Evolutionary conservation across 2,329 filamentous ascomycete species (phyloP).

Genomic region (Hypomyces rosellus): DNA sequence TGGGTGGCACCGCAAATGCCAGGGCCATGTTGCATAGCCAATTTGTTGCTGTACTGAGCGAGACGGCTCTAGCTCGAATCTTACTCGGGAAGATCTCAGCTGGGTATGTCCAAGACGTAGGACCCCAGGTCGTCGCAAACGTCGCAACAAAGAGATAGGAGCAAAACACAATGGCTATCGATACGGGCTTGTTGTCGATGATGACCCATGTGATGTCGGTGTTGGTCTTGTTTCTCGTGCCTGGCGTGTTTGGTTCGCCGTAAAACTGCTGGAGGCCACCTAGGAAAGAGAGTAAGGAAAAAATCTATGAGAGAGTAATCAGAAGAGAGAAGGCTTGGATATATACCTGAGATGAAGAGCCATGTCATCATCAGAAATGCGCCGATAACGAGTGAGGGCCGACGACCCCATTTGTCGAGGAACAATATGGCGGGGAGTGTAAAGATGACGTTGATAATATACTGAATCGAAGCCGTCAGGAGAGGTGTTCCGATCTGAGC

Average conservation of each 20-base stretch:
- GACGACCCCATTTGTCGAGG: constrained; percentile 53
- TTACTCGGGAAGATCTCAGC: constrained; percentile 40
- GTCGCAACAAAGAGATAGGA: constrained; percentile 56
- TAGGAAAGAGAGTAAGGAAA: constrained; percentile 8
- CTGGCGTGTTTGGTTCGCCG: constrained; percentile 41
- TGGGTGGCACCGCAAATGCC: constrained; percentile 33
- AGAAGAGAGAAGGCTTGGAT: not conserved
- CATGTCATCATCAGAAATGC: constrained; percentile 54
- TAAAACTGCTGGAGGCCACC: constrained; percentile 53
- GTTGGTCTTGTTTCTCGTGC: constrained; percentile 32
- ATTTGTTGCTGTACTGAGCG: constrained; percentile 32
- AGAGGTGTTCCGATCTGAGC: constrained; percentile 51
- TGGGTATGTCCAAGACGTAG: constrained; percentile 41
- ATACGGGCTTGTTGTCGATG: constrained; percentile 42
- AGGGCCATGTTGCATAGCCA: constrained; percentile 29
- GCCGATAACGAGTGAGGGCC: constrained; percentile 48
- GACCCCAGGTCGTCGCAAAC: constrained; percentile 35
- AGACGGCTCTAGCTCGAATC: constrained; percentile 39
- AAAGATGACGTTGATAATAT: constrained; percentile 56
- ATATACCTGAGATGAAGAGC: constrained; percentile 52
- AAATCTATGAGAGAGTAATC: not conserved
- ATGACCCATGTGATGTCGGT: constrained; percentile 53
- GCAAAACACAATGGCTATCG: constrained; percentile 56
- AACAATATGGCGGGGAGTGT: constrained; percentile 55
- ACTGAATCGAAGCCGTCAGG: constrained; percentile 56